phyloP scores from a whole-genome alignment of 116 monocot genomes.

The Thalassia testudinum region DNA sequence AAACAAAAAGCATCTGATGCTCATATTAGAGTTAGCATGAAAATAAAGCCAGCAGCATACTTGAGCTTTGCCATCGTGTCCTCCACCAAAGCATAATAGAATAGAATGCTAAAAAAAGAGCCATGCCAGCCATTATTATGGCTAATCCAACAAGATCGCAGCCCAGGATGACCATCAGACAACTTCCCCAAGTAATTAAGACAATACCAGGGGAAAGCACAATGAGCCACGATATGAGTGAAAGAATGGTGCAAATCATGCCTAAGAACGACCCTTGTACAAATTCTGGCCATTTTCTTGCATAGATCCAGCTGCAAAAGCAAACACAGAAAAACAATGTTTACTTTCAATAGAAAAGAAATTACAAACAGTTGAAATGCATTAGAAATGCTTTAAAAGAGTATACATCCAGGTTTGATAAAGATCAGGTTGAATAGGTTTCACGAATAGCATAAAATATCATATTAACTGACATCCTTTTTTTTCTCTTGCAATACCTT shows the following conservation, averaged over 20 bases:
- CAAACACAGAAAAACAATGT: not conserved
- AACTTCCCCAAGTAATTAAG: constrained; percentile 63
- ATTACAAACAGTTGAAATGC: not conserved
- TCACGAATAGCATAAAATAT: too few species aligned
- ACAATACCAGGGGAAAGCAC: constrained; percentile 67
- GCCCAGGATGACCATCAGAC: constrained; percentile 47
- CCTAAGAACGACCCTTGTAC: constrained; percentile 58
- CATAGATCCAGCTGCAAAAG: constrained; percentile 87
- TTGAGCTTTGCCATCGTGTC: constrained; percentile 99
- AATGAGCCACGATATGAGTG: constrained; percentile 46
- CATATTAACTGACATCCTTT: too few species aligned
- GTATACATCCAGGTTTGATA: too few species aligned
- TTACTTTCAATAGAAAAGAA: not conserved
- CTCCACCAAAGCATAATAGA: constrained; percentile 99
- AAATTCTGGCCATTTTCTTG: constrained; percentile 93
- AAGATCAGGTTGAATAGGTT: too few species aligned
- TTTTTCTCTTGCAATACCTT: too few species aligned
- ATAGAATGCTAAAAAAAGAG: constrained; percentile 87
- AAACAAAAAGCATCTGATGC: too few species aligned
- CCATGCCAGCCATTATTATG: constrained; percentile 85
- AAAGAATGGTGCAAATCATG: constrained; percentile 47
- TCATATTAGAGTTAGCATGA: too few species aligned
- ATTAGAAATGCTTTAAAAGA: too few species aligned
- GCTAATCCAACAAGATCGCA: constrained; percentile 77
- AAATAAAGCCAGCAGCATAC: constrained; percentile 28